phyloP scores from a whole-genome alignment of 139 green algal genomes.

The Closterium sp. region DNA sequence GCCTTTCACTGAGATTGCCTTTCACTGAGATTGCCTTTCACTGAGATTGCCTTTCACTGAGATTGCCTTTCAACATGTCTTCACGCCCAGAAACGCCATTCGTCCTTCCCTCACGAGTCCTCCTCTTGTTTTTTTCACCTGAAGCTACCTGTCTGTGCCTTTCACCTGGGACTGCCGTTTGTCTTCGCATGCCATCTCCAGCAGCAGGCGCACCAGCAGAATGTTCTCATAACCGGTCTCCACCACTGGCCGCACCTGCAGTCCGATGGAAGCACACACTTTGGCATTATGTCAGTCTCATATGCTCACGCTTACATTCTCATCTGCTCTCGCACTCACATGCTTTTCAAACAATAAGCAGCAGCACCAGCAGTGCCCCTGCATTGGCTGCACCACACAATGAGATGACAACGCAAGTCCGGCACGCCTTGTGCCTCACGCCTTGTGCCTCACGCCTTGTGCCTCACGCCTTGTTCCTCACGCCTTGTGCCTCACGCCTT shows the following conservation, averaged over 20 bases:
- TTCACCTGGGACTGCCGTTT: background rate
- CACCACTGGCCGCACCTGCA: constrained; percentile 80
- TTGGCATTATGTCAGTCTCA: background rate
- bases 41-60: too few relatives aligned
- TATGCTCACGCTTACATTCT: background rate
- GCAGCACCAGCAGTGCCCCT: background rate
- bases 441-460: too few relatives aligned
- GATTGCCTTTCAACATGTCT: background rate
- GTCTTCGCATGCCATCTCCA: constrained; percentile 31
- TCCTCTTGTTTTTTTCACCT: background rate
- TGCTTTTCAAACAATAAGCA: background rate
- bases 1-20: too few relatives aligned
- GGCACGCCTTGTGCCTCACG: too few relatives aligned
- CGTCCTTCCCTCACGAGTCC: too few relatives aligned
- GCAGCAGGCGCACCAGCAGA: constrained; percentile 73
- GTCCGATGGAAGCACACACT: background rate
- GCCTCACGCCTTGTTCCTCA: too few relatives aligned
- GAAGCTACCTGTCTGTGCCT: background rate
- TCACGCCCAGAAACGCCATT: background rate
- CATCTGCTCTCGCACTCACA: background rate
- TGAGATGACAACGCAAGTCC: too few relatives aligned
- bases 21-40: too few relatives aligned
- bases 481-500: too few relatives aligned
- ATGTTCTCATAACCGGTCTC: constrained; percentile 99
- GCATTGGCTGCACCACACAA: background rate